Conservation (phyloP, 129 eudicot species). For the Chrysanthemum makinoi region DNA sequence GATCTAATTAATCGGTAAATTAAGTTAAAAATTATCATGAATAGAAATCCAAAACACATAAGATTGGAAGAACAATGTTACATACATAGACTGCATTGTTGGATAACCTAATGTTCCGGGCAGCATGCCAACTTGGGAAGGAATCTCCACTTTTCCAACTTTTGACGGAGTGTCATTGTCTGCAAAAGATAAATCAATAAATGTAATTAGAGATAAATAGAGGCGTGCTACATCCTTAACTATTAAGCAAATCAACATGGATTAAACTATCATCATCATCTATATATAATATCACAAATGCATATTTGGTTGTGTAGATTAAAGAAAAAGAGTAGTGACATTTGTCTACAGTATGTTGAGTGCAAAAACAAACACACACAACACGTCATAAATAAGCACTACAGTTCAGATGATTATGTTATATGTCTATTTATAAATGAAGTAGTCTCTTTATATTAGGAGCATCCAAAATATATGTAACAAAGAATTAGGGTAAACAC, state of each 20-base stretch:
- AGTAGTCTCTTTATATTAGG: background rate
- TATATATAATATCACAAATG: background rate
- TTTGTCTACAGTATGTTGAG: background rate
- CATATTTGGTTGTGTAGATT: conserved; percentile 1
- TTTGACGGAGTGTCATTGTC: conserved; percentile 76
- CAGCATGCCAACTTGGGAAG: conserved; percentile 55
- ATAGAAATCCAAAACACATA: background rate
- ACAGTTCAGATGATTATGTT: too few relatives aligned
- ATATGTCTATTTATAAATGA: background rate
- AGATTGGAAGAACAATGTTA: background rate
- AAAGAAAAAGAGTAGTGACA: background rate
- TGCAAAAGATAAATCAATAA: conserved; percentile 35
- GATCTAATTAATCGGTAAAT: too few relatives aligned
- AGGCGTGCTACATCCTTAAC: conserved; percentile 4
- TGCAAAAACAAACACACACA: background rate
- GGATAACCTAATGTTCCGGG: conserved; percentile 73
- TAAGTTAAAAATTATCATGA: background rate
- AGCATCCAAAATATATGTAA: background rate
- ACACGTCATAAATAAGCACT: too few relatives aligned
- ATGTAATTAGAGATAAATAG: background rate
- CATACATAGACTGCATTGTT: conserved; percentile 68
- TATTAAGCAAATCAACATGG: conserved; percentile 3
- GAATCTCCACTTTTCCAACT: conserved; percentile 62
- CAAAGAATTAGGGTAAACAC: background rate
- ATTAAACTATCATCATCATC: background rate